phyloP scores from a whole-genome alignment of 2,329 filamentous ascomycete species.

The Alternaria sp. region DNA sequence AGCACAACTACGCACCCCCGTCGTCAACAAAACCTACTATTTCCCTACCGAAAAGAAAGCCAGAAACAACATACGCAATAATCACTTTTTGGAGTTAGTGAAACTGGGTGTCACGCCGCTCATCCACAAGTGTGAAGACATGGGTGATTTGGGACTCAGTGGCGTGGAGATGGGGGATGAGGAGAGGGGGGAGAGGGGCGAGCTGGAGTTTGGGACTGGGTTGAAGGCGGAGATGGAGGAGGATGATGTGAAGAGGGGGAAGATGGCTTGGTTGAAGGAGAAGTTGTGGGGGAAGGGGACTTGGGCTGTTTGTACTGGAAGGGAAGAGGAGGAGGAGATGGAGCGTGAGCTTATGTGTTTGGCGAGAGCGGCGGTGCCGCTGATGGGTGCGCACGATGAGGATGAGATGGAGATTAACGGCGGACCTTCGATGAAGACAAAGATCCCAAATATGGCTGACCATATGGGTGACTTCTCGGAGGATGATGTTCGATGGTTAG shows the following conservation, averaged over 20 bases:
- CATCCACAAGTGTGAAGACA: not conserved
- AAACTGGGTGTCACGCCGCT: not conserved
- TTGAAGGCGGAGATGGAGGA: not conserved
- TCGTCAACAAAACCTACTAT: not conserved
- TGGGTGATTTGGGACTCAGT: not conserved
- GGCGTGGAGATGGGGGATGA: not conserved
- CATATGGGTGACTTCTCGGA: not conserved
- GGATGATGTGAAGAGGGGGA: not conserved
- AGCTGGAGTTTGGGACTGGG: not conserved
- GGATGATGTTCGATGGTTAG: not conserved
- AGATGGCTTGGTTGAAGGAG: not conserved
- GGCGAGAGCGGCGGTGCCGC: not conserved
- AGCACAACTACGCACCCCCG: not conserved
- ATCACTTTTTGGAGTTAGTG: not conserved
- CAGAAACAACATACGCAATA: not conserved
- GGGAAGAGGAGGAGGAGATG: not conserved
- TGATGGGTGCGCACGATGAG: not conserved
- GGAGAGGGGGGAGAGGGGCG: not conserved
- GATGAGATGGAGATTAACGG: not conserved
- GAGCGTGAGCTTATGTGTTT: not conserved
- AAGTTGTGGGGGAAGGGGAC: not conserved
- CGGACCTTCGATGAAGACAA: not conserved
- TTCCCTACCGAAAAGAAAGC: not conserved
- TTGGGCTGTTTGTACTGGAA: not conserved
- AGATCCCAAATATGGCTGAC: not conserved